Evolutionary conservation across 1,284 basidiomycete genomes (phyloP).

Genomic region (Leccinum variabile): DNA sequence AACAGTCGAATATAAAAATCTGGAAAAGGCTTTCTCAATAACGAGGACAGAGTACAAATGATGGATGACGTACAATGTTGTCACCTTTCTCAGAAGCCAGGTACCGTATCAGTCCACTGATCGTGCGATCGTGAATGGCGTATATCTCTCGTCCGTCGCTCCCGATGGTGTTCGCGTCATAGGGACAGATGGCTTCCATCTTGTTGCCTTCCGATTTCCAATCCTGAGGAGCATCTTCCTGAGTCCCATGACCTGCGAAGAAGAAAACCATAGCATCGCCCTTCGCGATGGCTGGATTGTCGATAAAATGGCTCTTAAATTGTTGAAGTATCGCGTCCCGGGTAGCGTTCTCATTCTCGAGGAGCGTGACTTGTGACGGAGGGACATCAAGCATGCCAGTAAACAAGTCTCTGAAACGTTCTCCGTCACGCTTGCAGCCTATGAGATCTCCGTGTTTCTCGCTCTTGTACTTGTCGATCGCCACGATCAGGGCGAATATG

Average conservation of each 20-base stretch:
- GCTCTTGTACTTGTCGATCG: conserved; percentile 3
- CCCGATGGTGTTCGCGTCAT: neutral
- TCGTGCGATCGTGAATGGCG: conserved; percentile 1
- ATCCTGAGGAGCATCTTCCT: neutral
- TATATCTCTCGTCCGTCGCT: neutral
- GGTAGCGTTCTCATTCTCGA: conserved; percentile 1
- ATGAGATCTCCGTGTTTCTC: neutral
- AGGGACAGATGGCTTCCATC: conserved; percentile 2
- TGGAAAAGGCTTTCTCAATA: neutral
- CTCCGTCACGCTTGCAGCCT: conserved; percentile 1
- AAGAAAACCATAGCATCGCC: conserved; percentile 3
- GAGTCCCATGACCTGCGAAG: conserved; percentile 3
- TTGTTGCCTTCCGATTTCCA: neutral
- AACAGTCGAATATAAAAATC: conserved; percentile 1
- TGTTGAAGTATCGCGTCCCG: conserved; percentile 1
- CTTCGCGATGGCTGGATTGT: neutral
- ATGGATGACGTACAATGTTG: neutral
- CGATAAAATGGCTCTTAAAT: neutral
- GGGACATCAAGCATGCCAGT: conserved; percentile 1
- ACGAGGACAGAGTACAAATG: neutral
- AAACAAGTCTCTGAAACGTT: neutral
- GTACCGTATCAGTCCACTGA: neutral
- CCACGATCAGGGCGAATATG: conserved; percentile 2
- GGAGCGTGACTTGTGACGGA: neutral
- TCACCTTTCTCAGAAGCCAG: neutral